These are phyloP conservation scores for Fusarium nygamai DNA, from an alignment of 2,329 filamentous ascomycete genomes.

Conservation along the genomic window DNA sequence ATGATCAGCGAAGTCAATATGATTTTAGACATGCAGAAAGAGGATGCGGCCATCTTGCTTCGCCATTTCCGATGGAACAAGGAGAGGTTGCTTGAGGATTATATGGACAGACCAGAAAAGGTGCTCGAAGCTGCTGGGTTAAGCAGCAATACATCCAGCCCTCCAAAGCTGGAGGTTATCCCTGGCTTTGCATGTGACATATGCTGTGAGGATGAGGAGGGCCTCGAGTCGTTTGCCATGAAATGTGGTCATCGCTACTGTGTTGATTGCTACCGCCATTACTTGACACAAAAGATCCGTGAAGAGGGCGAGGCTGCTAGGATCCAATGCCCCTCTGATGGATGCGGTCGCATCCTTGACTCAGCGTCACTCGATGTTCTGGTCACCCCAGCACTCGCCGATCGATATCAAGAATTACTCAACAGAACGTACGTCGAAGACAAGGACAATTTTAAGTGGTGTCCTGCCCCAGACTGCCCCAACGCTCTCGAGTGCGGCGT, in stretches of 20 bases:
- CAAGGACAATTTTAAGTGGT: conserved; percentile 96
- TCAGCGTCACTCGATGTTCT: conserved; percentile 86
- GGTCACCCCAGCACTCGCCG: conserved; percentile 64
- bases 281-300: conserved; percentile 90
- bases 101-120: conserved; percentile 88
- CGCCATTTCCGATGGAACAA: conserved; percentile 96
- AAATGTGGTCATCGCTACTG: conserved; percentile 96
- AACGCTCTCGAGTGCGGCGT: conserved; percentile 90
- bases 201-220: conserved; percentile 88
- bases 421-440: conserved; percentile 97
- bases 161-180: conserved; percentile 75
- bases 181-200: conserved; percentile 91
- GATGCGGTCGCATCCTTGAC: conserved; percentile 90
- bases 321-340: conserved; percentile 91
- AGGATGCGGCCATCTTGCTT: conserved; percentile 89
- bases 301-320: conserved; percentile 95
- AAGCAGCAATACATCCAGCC: conserved; percentile 68
- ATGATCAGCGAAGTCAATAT: conserved; percentile 91
- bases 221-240: conserved; percentile 87
- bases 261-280: conserved; percentile 90
- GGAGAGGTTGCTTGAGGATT: conserved; percentile 91
- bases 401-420: conserved; percentile 83
- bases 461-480: conserved; percentile 94
- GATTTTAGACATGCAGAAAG: conserved; percentile 88
- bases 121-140: conserved; percentile 87